Percentiles rank a stretch among this genome's conserved stretches.
phyloP scores from a whole-genome alignment of 306 rosid genomes.

The Gastrolobium villosum region DNA sequence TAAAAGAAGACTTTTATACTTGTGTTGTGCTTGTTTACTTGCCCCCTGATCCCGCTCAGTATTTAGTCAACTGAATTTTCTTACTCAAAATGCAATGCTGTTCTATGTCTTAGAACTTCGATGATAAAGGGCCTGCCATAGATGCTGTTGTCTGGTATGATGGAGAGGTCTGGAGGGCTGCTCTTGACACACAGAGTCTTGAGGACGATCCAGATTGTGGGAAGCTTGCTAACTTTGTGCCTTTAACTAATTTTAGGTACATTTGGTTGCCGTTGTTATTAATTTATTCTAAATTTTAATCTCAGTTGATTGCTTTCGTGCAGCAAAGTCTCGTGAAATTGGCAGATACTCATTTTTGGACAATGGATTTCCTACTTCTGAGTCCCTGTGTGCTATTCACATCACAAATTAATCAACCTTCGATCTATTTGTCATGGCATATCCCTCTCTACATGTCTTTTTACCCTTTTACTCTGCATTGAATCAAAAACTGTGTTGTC shows the following conservation, averaged over 20 bases:
- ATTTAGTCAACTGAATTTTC: constrained; percentile 28
- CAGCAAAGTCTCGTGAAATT: constrained; percentile 25
- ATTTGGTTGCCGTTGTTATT: constrained; percentile 42
- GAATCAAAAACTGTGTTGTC: constrained; percentile 13
- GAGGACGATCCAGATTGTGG: constrained; percentile 83
- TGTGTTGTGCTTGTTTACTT: constrained; percentile 36
- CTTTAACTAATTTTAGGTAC: constrained; percentile 92
- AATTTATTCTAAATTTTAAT: constrained; percentile 25
- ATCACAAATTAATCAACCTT: constrained; percentile 24
- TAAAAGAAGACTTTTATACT: constrained; percentile 7
- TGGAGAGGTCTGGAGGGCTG: constrained; percentile 97
- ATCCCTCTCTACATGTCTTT: constrained; percentile 35
- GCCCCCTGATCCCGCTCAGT: constrained; percentile 1
- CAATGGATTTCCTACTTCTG: constrained; percentile 31
- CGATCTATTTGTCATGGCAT: constrained; percentile 22
- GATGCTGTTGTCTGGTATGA: constrained; percentile 98
- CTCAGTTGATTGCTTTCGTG: constrained; percentile 27
- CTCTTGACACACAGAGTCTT: constrained; percentile 87
- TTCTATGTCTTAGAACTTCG: constrained; percentile 71
- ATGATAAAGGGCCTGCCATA: constrained; percentile 92
- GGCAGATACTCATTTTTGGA: constrained; percentile 29
- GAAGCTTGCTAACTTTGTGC: constrained; percentile 82
- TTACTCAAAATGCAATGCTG: constrained; percentile 40
- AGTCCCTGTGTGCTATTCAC: constrained; percentile 20
- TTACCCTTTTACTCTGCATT: constrained; percentile 4